A percentile compares a stretch with the other conserved stretches of the same genome.
phyloP scores from a whole-genome alignment of 1,284 basidiomycete species.

The Trametes sp. region DNA sequence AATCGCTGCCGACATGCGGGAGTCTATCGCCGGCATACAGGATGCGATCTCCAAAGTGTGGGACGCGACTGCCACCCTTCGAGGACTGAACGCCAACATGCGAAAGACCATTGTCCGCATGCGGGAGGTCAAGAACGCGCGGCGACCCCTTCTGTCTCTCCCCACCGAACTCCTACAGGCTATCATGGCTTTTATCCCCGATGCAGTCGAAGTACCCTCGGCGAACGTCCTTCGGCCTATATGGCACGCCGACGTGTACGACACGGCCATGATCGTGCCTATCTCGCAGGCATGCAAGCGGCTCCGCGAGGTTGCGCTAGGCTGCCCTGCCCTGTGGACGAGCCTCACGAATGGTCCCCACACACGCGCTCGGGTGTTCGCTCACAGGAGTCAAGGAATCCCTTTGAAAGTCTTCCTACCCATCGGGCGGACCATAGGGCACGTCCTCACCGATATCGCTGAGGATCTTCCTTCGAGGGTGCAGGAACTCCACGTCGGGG shows the following conservation, averaged over 20 bases:
- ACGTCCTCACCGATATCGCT: neutral
- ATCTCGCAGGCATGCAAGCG: conserved; percentile 16
- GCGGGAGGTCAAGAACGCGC: neutral
- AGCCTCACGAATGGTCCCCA: neutral
- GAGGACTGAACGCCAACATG: no score
- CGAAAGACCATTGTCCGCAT: neutral
- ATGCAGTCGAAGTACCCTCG: neutral
- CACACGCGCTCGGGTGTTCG: neutral
- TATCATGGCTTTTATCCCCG: neutral
- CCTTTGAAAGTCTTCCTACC: neutral
- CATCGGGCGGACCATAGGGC: neutral
- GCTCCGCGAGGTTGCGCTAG: conserved; percentile 8
- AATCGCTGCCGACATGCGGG: no score
- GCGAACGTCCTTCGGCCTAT: neutral
- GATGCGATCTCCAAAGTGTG: no score
- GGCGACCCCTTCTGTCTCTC: neutral
- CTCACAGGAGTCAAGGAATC: neutral
- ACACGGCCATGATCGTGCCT: conserved; percentile 11
- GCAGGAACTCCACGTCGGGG: neutral
- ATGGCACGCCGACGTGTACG: neutral
- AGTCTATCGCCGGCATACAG: no score
- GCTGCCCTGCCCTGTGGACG: conserved; percentile 10
- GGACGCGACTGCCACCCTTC: no score
- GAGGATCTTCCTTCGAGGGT: neutral
- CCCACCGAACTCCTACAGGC: neutral